phyloP scores from a whole-genome alignment of 441 rosid genomes.

The Bocquillonia castaneifolia region DNA sequence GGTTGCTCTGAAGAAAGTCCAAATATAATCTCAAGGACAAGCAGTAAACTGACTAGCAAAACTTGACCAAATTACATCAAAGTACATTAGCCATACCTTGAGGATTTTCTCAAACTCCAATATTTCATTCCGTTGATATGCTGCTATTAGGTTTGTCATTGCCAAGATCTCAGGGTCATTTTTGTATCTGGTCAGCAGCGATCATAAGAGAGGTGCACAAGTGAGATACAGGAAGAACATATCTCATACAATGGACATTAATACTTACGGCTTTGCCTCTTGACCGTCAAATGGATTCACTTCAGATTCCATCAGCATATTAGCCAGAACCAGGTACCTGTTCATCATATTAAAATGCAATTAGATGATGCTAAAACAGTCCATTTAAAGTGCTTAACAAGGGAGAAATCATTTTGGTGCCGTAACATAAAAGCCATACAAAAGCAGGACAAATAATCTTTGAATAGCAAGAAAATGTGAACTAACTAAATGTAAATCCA shows the following conservation, averaged over 20 bases:
- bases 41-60: background rate
- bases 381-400: background rate
- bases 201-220: slow-evolving; percentile 6
- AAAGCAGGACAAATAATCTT: slow-evolving; percentile 1
- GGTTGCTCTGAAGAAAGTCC: slow-evolving; percentile 58
- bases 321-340: slow-evolving; percentile 96
- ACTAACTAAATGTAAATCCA: background rate
- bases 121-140: slow-evolving; percentile 95
- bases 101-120: slow-evolving; percentile 96
- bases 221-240: slow-evolving; percentile 11
- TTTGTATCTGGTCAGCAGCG: slow-evolving; percentile 57
- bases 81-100: slow-evolving; percentile 46
- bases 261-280: slow-evolving; percentile 98
- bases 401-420: background rate
- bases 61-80: background rate
- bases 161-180: slow-evolving; percentile 99
- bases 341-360: background rate
- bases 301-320: slow-evolving; percentile 99
- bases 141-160: slow-evolving; percentile 95
- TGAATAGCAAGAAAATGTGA: background rate
- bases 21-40: slow-evolving; percentile 15
- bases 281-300: slow-evolving; percentile 99
- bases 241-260: background rate
- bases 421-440: background rate
- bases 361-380: slow-evolving; percentile 1